These are phyloP conservation scores for Suhomyces panamericanus DNA, from an alignment of 1,139 yeast genomes.

Conservation along the genomic window DNA sequence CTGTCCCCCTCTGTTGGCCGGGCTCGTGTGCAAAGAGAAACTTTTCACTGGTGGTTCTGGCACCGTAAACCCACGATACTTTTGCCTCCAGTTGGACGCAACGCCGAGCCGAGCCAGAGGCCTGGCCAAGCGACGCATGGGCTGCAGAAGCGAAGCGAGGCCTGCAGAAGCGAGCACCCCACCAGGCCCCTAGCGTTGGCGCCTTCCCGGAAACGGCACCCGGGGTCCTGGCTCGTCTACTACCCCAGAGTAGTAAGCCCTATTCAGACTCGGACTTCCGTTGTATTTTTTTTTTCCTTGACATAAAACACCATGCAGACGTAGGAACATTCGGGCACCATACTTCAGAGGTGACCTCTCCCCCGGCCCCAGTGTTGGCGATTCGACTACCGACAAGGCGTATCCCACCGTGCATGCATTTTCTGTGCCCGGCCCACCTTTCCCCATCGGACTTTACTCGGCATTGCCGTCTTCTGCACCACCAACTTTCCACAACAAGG, in stretches of 20 bases:
- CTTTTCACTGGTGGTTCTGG: background rate
- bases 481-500: constrained; percentile 9
- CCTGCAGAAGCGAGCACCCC: background rate
- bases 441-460: constrained; percentile 2
- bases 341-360: background rate
- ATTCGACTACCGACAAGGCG: background rate
- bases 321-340: constrained; percentile 6
- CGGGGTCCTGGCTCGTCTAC: background rate
- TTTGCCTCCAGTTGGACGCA: background rate
- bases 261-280: constrained; percentile 12
- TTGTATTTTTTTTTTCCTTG: constrained; percentile 7
- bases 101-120: background rate
- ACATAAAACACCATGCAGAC: constrained; percentile 5
- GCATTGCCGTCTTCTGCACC: background rate
- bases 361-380: background rate
- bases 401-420: background rate
- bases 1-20: background rate
- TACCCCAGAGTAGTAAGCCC: constrained; percentile 7
- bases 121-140: background rate
- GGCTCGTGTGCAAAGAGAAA: constrained; percentile 1
- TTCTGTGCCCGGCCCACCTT: background rate
- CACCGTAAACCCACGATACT: background rate
- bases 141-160: too few relatives aligned
- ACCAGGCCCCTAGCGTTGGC: background rate
- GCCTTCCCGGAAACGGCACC: background rate